Evolutionary conservation across 2,329 filamentous ascomycete species (phyloP).

Genomic region (Pseudocercospora fijiensis): DNA sequence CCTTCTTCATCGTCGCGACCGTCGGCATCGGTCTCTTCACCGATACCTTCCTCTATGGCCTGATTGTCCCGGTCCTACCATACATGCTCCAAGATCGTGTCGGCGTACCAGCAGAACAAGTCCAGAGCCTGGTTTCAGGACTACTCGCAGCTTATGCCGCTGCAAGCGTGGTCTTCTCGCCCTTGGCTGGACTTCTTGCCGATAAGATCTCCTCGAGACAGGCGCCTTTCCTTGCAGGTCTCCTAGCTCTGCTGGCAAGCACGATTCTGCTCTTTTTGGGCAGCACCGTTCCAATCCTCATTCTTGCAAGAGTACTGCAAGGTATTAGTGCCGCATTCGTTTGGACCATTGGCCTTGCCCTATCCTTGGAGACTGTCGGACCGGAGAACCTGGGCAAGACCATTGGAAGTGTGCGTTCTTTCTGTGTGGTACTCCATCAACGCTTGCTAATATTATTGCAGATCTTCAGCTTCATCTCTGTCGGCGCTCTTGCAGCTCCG

Average conservation of each 20-base stretch:
- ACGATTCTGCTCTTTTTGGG: constrained; percentile 58
- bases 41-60: constrained; percentile 60
- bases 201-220: constrained; percentile 56
- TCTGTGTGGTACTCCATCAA: too few species aligned
- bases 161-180: constrained; percentile 52
- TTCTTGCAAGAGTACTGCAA: constrained; percentile 57
- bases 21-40: constrained; percentile 58
- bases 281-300: constrained; percentile 48
- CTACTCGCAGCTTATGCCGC: constrained; percentile 57
- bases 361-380: constrained; percentile 60
- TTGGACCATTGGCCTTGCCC: constrained; percentile 59
- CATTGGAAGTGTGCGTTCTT: constrained; percentile 55
- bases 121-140: constrained; percentile 55
- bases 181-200: constrained; percentile 56
- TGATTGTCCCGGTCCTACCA: constrained; percentile 59
- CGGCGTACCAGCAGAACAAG: constrained; percentile 47
- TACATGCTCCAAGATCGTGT: constrained; percentile 57
- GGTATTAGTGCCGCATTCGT: constrained; percentile 59
- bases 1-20: constrained; percentile 58
- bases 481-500: constrained; percentile 58
- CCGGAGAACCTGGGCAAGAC: constrained; percentile 59
- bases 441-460: constrained; percentile 21
- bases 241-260: constrained; percentile 53
- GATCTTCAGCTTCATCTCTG: constrained; percentile 60
- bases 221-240: constrained; percentile 58